Base-by-base conservation (phyloP, 192 early-diverging fungal species). In the Coemansia javaensis region DNA sequence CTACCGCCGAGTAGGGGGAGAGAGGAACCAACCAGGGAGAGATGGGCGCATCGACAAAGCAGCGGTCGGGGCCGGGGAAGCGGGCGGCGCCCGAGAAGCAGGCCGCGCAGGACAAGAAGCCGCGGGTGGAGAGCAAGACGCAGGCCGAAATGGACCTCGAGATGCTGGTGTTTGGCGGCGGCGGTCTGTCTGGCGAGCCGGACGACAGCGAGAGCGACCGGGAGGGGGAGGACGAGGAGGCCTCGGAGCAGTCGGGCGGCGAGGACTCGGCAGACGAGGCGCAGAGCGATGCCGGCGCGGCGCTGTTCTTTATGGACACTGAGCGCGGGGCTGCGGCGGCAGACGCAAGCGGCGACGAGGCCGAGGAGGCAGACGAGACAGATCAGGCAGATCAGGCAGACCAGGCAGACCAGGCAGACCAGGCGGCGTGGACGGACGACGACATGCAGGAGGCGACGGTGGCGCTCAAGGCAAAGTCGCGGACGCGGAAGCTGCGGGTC, bases 351-450 rank as follows among this genome's bases (percentile, higher is more conserved):
- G 53, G 54, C 22, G 73, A 45, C 3, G 68, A 68, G 40, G 68
- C 66, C 10, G 41, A 66, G 25, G 78, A 41, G 40, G 56, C 8
- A 32, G 53, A 33, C 1, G 23, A 6, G 5, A 24, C 5, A 1
- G 24, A 6, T 6, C 3, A 36, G 1, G 34, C 33, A 0, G 21
- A 37, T 7, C 14, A 23, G 12, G 16, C 50, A 32, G 53, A 33
- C 1, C n/a, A 6, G 5, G 34, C 5, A 1, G 24, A 6, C 24
- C 3, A 36, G 1, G 34, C 33, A 0, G 21, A 37, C 8, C 14
- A 23, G 14, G 55, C 85, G 0, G 90, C 84, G 16, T 97, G 93
- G 91, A 59, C 75, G 7, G 91, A 97, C 50, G 81, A 84, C 3
- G 87, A 87, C 39, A 90, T 87, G 41, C 79, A 85, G 37, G 63